Percentiles rank a stretch among this genome's conserved stretches.
Conservation (phyloP, 257 asterid genomes). For the Capsicum baccatum region DNA sequence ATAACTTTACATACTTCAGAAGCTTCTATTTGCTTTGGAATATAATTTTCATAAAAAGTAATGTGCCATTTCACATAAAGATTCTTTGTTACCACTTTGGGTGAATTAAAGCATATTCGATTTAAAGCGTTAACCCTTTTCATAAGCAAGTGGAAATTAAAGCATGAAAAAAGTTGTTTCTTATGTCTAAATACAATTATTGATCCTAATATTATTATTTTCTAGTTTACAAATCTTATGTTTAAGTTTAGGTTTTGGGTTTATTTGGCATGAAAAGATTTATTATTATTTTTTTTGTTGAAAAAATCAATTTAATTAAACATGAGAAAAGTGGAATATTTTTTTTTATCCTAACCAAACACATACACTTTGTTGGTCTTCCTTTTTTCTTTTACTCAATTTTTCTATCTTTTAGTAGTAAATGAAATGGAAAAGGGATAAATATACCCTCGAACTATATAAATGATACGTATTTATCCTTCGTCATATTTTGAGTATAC, state of each 20-base stretch:
- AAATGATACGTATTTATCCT: no score
- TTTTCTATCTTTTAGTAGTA: no score
- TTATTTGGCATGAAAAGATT: background rate
- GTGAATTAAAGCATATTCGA: slow-evolving; percentile 20
- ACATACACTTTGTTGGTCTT: no score
- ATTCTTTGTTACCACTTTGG: slow-evolving; percentile 5
- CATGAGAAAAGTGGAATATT: no score
- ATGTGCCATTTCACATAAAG: background rate
- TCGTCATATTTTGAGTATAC: no score
- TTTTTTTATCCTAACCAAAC: no score
- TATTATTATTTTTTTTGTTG: no score
- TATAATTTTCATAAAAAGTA: slow-evolving; percentile 3
- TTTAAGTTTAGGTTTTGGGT: background rate
- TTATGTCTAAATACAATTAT: background rate
- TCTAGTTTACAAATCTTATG: background rate
- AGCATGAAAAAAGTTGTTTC: background rate
- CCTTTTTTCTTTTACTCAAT: no score
- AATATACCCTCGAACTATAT: no score
- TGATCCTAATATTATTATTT: background rate
- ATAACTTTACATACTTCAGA: background rate
- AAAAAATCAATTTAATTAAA: no score
- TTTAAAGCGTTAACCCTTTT: slow-evolving; percentile 6
- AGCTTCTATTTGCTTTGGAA: background rate
- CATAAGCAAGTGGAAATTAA: slow-evolving; percentile 20
- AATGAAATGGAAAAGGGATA: no score